Base-by-base conservation (phyloP, 768 basidiomycete species). In the Boletus rubropictus region DNA sequence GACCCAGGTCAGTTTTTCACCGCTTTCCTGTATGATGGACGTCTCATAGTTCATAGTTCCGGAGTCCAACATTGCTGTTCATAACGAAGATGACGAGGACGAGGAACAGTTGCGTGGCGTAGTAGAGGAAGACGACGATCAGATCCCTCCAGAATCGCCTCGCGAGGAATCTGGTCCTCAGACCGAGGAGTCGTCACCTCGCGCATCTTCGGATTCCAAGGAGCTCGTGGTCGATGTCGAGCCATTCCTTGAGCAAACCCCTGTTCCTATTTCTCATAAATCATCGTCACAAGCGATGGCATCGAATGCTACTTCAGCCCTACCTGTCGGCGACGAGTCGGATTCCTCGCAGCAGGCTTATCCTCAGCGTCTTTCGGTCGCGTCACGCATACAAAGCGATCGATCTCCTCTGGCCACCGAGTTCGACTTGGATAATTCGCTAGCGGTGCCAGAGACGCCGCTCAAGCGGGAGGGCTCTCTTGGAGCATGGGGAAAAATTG, bases 401-500 rank as follows among this genome's bases (percentile, higher is more conserved):
- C 77, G 76, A n/a, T 80, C 81, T 10, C 81, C 82, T 3, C 54
- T 74, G 27, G 61, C 63, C 40, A 64, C 71, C 22, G 80, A 80
- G 33, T 77, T 74, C 46, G 69, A 72, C 20, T 70, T 69, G 67
- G 81, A 80, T 34, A 79, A 75, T 40, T 55, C 59, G 7, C 67
- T 72, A 8, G 65, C 59, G n/a, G 64, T 61, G 27, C 61, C 63
- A 25, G 79, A 77, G 46, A 61, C 66, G 31, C 69, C 77, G 3
- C 66, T 76, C 10, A 87, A 86, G 59, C 77, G 81, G 18, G 86
- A 87, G 39, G 69, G 69, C 12, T 68, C 72, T 18, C 75, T 76
- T 14, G 73, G 75, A 34, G 69, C 81, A 28, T 90, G 86, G 88
- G 80, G 85, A 51, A 86, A 80, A 61, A 71, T 90, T 42, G 84